A percentile compares a stretch with the other conserved stretches of the same genome.
Conservation (phyloP, 495 filamentous ascomycete species). For the Aspergillus coremiiformis region DNA sequence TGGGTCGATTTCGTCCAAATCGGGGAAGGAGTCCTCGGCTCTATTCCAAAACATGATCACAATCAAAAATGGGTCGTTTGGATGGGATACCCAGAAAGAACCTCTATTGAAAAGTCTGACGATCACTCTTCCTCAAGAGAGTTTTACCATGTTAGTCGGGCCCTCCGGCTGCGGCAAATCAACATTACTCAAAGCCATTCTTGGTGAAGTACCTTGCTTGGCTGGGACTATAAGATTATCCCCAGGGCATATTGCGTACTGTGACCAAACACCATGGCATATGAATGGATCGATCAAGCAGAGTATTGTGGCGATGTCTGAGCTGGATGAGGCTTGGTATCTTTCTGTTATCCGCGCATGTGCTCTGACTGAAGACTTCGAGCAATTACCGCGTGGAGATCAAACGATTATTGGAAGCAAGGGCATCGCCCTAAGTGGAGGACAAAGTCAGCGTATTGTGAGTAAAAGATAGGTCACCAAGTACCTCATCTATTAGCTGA, state of each 20-base stretch:
- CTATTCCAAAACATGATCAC: constrained; percentile 22
- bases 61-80: constrained; percentile 43
- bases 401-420: constrained; percentile 55
- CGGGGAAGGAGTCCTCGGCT: constrained; percentile 16
- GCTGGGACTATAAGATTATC: constrained; percentile 36
- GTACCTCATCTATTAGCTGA: not conserved
- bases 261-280: constrained; percentile 47
- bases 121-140: constrained; percentile 32
- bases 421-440: constrained; percentile 57
- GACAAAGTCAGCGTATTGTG: constrained; percentile 58
- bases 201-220: constrained; percentile 46
- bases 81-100: constrained; percentile 42
- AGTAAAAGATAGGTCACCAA: constrained; percentile 1
- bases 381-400: constrained; percentile 48
- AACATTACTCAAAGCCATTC: constrained; percentile 48
- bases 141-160: constrained; percentile 48
- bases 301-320: constrained; percentile 48
- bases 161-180: constrained; percentile 57
- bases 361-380: constrained; percentile 49
- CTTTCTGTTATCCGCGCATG: constrained; percentile 57
- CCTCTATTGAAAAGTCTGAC: constrained; percentile 37
- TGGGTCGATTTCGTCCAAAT: constrained; percentile 21
- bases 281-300: constrained; percentile 53
- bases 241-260: constrained; percentile 40
- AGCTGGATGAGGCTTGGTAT: constrained; percentile 52